These are phyloP conservation scores for Gymnopilus junonius DNA, from an alignment of 768 basidiomycete genomes.

Conservation along the genomic window DNA sequence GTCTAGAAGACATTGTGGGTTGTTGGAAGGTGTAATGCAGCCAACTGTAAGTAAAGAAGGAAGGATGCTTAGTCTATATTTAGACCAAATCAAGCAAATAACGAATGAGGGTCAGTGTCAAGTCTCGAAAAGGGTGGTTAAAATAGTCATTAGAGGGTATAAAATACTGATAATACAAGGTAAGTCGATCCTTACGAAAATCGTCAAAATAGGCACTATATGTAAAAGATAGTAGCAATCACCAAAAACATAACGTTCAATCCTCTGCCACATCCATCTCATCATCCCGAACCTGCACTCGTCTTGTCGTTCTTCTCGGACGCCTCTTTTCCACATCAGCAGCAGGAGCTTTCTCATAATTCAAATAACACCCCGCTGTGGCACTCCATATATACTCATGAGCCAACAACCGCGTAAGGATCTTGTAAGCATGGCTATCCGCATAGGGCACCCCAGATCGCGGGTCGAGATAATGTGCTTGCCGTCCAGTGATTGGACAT, in stretches of 20 bases:
- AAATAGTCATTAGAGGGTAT: background rate
- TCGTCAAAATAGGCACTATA: background rate
- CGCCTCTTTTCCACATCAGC: background rate
- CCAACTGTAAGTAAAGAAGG: too few relatives aligned
- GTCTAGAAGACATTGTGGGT: conserved; percentile 22
- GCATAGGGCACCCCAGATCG: conserved; percentile 81
- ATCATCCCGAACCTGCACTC: background rate
- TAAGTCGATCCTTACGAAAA: background rate
- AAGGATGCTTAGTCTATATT: background rate
- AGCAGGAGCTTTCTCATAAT: conserved; percentile 28
- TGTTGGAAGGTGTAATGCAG: background rate
- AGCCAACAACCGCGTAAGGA: conserved; percentile 60
- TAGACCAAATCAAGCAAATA: background rate
- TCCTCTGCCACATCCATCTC: conserved; percentile 6
- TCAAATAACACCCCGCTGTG: conserved; percentile 46
- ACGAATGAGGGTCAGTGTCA: too few relatives aligned
- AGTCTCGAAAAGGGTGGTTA: too few relatives aligned
- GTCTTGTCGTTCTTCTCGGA: background rate
- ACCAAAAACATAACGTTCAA: background rate
- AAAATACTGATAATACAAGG: background rate
- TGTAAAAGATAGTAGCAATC: background rate
- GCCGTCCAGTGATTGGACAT: conserved; percentile 81
- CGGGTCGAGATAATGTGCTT: conserved; percentile 82
- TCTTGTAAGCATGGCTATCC: conserved; percentile 63
- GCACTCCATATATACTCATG: conserved; percentile 77